Conservation (phyloP, 225 moss, liverwort and hornwort species). For the Physcomitrium patens region DNA sequence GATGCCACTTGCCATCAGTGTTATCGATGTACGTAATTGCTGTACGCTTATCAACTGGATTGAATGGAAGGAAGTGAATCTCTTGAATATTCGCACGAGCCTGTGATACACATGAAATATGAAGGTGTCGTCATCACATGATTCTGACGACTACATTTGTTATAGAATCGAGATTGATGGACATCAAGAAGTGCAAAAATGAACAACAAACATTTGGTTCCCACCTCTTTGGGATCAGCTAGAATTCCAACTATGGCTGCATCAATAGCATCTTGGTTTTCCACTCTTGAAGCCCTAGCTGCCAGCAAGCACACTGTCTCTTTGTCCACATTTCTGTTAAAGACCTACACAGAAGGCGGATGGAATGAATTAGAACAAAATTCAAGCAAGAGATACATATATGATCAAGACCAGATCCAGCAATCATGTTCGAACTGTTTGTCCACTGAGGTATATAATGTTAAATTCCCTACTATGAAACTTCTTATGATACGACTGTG, state of each 20-base stretch:
- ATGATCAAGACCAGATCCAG: not conserved
- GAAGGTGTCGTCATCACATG: not conserved
- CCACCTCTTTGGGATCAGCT: constrained; percentile 69
- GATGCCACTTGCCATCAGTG: constrained; percentile 62
- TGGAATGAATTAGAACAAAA: not conserved
- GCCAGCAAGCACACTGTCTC: constrained; percentile 58
- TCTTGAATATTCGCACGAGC: constrained; percentile 67
- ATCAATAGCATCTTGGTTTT: constrained; percentile 74
- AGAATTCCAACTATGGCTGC: constrained; percentile 63
- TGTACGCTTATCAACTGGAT: constrained; percentile 78
- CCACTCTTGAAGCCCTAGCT: constrained; percentile 61
- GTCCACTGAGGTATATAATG: not conserved
- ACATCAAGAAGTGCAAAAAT: not conserved
- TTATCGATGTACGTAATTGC: constrained; percentile 67
- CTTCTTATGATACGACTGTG: not conserved
- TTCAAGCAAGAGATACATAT: not conserved
- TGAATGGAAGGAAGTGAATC: constrained; percentile 64
- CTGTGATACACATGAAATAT: constrained; percentile 23
- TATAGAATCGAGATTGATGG: not conserved
- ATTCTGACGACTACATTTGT: not conserved
- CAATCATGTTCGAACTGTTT: not conserved
- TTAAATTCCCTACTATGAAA: not conserved
- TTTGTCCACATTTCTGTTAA: constrained; percentile 51
- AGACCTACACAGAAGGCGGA: constrained; percentile 29
- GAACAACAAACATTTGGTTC: not conserved